Evolutionary conservation across 1,139 yeast genomes (phyloP), one percentile per base, ranked within the genome.

Genomic region (Yamadazyma buinensis): DNA sequence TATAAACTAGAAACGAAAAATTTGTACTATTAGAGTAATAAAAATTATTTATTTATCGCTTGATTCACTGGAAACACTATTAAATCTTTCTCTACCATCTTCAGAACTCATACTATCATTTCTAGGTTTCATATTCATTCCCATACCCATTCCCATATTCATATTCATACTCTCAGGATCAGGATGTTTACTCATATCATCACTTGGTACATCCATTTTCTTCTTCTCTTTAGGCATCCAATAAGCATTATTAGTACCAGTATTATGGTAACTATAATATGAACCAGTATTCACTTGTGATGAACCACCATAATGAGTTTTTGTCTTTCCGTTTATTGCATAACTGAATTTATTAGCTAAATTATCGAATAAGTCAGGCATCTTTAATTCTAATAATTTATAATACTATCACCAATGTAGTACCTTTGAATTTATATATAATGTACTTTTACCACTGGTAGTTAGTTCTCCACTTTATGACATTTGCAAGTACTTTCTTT

Each of bases 301-400:
- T 6, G 58, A 41, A 7, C 41, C 41, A 18, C 57, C 54, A 38
- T 66, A 64, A 36, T 57, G 65, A 21, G 49, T 55, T 7, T 47
- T 47, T 34, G 58, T 59, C 11, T 69, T 69, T 15, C 71, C 71
- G 37, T 56, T 57, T 25, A 65, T 37, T 26, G 59, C 54, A 23
- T 59, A 43, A 23, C 58, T 52, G 19, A 67, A 47, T 34, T 56
- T 61, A 25, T 51, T 54, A 39, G 64, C 64, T 32, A 67, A 55
- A 42, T 64, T 63, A 38, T 67, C 74, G 41, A 67, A 67, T 47
- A 67, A 53, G 48, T 64, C 73, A 15, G 72, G 70, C 73, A 67
- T 67, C 7, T 17, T 7, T 17, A 5, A 38, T n/a, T n/a, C n/a
- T n/a, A n/a, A n/a, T n/a, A n/a, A n/a, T n/a, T n/a, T n/a, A n/a